phyloP scores from a whole-genome alignment of 441 rosid species.

The Populus hybrid region DNA sequence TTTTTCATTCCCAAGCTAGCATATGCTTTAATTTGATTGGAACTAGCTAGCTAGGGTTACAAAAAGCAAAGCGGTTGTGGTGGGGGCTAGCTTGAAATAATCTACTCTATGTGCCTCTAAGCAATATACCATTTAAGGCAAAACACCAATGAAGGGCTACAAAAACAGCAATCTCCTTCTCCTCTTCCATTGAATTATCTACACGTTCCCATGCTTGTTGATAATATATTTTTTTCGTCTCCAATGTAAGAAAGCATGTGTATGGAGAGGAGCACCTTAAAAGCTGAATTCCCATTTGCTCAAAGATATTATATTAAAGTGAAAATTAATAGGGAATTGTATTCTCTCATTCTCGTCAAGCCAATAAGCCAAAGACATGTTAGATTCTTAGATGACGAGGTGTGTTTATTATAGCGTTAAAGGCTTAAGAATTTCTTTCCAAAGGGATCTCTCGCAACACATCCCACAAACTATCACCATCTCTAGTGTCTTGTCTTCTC shows the following conservation, averaged over 20 bases:
- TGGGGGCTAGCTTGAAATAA: not conserved
- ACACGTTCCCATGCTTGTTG: constrained; percentile 19
- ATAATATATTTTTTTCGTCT: constrained; percentile 15
- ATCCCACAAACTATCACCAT: constrained; percentile 1
- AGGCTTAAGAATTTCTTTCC: not conserved
- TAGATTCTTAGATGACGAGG: constrained; percentile 24
- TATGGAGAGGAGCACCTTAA: constrained; percentile 30
- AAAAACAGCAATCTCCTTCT: constrained; percentile 7
- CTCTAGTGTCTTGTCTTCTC: constrained; percentile 14
- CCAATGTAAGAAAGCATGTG: constrained; percentile 16
- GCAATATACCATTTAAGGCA: constrained; percentile 13
- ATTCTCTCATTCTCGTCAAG: constrained; percentile 33
- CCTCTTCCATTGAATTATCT: constrained; percentile 8
- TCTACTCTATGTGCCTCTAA: not conserved
- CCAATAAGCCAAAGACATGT: constrained; percentile 33
- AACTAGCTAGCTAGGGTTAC: not conserved
- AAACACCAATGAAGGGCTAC: constrained; percentile 1
- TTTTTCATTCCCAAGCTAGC: too few relatives aligned
- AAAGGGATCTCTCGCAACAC: not conserved
- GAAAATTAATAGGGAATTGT: constrained; percentile 7
- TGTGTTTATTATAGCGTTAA: not conserved
- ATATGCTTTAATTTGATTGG: not conserved
- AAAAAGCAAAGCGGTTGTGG: not conserved
- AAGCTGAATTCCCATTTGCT: constrained; percentile 32
- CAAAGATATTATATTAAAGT: constrained; percentile 32